Percentiles rank a stretch among this genome's conserved stretches.
phyloP scores from a whole-genome alignment of 306 rosid genomes.

The Trifolium pratense region DNA sequence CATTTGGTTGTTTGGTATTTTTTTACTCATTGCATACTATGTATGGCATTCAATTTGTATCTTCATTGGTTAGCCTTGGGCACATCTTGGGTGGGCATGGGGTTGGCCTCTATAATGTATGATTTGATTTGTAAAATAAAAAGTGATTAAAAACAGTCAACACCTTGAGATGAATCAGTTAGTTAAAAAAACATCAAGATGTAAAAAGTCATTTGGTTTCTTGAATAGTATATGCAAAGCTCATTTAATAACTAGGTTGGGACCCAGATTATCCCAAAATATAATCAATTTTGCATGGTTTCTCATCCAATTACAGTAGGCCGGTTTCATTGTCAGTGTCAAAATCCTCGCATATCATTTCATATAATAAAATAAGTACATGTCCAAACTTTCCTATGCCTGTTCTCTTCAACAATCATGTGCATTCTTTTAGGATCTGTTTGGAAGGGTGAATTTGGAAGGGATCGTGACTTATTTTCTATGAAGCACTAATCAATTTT shows the following conservation, averaged over 20 bases:
- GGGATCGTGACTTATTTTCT: too few relatives aligned
- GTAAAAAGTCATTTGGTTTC: neutral
- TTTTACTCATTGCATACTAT: neutral
- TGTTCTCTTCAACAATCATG: neutral
- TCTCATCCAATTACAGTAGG: slow-evolving; percentile 53
- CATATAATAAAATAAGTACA: slow-evolving; percentile 1
- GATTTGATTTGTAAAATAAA: neutral
- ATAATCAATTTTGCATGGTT: neutral
- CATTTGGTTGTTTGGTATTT: neutral
- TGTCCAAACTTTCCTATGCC: neutral
- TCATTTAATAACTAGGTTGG: neutral
- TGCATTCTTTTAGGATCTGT: neutral
- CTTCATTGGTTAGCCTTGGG: slow-evolving; percentile 2
- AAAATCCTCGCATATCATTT: slow-evolving; percentile 27
- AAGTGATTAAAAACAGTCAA: neutral
- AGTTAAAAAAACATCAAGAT: neutral
- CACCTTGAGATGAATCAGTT: neutral
- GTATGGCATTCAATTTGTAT: neutral
- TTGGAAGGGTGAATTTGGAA: too few relatives aligned
- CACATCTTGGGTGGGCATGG: neutral
- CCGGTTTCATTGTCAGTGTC: slow-evolving; percentile 50
- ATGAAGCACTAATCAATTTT: too few relatives aligned
- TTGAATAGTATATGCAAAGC: neutral
- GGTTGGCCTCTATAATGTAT: neutral
- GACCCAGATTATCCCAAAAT: neutral